Evolutionary conservation across 1,284 basidiomycete genomes (phyloP), one percentile per base, ranked within the genome.

Genomic region (Cerrena zonata): DNA sequence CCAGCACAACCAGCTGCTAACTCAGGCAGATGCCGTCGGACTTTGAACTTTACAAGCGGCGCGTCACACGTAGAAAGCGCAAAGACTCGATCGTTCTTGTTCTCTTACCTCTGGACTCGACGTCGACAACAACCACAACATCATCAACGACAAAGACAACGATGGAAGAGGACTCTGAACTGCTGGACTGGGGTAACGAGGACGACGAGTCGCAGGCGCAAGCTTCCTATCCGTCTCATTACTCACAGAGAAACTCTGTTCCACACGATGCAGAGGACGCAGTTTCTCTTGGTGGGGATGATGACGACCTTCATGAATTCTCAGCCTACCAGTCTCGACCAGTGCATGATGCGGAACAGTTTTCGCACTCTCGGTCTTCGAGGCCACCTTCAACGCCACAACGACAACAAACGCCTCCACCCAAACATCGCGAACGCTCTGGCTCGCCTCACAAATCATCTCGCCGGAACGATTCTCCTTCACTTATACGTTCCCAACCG

Each of bases 121-220:
- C n/a, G n/a, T 15, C 39, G n/a, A 26, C 25, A 30, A 42, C 46
- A 23, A 42, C 46, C 22, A 22, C 40, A 41, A 41, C 41, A 19
- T 27, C 50, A 24, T 42, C 46, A 7, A 42, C 41, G 13, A 13
- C 24, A 23, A 56, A 53, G 54, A 55, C 47, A 52, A 59, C 47
- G 57, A 86, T 86, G 84, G 81, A 78, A 57, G 82, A 84, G 59
- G 85, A 89, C 50, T 69, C 67, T 39, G 86, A 89, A 61, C 68
- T 78, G 30, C 71, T 88, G 34, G 86, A 89, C 68, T 89, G 86
- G 86, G 82, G 80, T 27, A 77, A 84, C 60, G 85, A 84, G 53
- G 86, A 86, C 46, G 80, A 85, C 51, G 80, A 82, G 56, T 61
- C 59, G 42, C 64, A 66, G 52, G 59, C 61, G 15, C 21, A 23